phyloP scores from a whole-genome alignment of 1,284 basidiomycete species.

The Cutaneotrichosporon sp. region DNA sequence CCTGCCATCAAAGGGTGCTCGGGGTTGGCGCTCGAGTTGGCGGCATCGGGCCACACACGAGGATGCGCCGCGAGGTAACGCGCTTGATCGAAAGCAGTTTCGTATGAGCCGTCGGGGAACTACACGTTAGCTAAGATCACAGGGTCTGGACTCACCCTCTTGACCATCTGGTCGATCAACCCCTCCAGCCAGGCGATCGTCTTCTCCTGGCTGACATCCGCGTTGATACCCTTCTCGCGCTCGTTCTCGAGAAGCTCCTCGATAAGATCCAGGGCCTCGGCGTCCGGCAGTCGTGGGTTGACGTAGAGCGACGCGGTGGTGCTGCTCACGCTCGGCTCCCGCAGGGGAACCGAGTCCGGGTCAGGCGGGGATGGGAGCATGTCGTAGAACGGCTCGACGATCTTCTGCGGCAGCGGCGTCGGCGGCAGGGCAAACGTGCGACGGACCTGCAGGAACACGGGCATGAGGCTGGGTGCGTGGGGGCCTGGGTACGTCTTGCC shows the following conservation, averaged over 20 bases:
- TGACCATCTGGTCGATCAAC: conserved; percentile 38
- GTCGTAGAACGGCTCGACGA: conserved; percentile 38
- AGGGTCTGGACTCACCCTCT: conserved; percentile 29
- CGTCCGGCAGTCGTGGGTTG: conserved; percentile 46
- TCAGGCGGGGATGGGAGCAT: conserved; percentile 47
- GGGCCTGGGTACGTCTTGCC: conserved; percentile 27
- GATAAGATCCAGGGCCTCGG: conserved; percentile 37
- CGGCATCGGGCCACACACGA: conserved; percentile 19
- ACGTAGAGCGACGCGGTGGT: conserved; percentile 51
- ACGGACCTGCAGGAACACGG: conserved; percentile 42
- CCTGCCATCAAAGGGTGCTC: conserved; percentile 8
- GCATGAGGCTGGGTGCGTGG: conserved; percentile 33
- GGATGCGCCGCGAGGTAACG: conserved; percentile 29
- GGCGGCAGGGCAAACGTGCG: conserved; percentile 41
- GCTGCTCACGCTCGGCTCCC: conserved; percentile 48
- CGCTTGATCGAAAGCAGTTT: conserved; percentile 33
- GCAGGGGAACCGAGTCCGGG: conserved; percentile 40
- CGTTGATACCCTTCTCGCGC: conserved; percentile 48
- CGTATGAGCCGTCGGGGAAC: conserved; percentile 52
- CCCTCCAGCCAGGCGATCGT: conserved; percentile 32
- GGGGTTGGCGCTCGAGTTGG: conserved; percentile 16
- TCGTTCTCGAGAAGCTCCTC: conserved; percentile 51
- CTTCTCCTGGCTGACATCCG: conserved; percentile 38
- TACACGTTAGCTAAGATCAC: conserved; percentile 19
- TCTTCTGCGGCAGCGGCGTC: conserved; percentile 31